These are phyloP conservation scores for Phialophora verrucosa DNA, from an alignment of 2,329 filamentous ascomycete genomes.

Conservation along the genomic window DNA sequence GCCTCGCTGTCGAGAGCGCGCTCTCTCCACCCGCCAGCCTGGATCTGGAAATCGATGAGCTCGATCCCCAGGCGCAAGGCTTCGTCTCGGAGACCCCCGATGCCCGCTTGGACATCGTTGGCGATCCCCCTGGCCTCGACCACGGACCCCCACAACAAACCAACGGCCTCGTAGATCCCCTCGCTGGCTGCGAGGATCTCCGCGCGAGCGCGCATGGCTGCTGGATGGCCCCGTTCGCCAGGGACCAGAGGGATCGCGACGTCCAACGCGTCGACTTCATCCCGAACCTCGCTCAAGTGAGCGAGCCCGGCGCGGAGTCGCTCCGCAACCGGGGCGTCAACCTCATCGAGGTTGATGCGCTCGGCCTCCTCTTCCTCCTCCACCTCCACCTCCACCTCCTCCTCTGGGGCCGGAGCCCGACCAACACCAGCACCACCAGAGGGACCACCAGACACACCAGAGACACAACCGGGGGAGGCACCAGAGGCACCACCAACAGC, in stretches of 20 bases:
- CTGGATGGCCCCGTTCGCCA: constrained; percentile 11
- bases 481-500: not conserved
- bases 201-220: constrained; percentile 26
- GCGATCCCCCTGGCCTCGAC: constrained; percentile 13
- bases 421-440: not conserved
- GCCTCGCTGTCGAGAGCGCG: constrained; percentile 15
- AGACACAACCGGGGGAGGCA: not conserved
- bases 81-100: constrained; percentile 2
- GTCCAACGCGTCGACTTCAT: constrained; percentile 22
- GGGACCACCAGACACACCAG: not conserved
- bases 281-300: constrained; percentile 16
- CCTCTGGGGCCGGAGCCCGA: constrained; percentile 11
- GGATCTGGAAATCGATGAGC: constrained; percentile 8
- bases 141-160: constrained; percentile 9
- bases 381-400: constrained; percentile 5
- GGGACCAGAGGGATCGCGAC: constrained; percentile 7
- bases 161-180: constrained; percentile 18
- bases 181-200: constrained; percentile 15
- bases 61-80: constrained; percentile 5
- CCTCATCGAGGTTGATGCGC: constrained; percentile 15
- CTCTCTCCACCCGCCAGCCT: constrained; percentile 7
- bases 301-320: constrained; percentile 19
- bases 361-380: constrained; percentile 16
- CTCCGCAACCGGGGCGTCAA: constrained; percentile 11
- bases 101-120: constrained; percentile 4